These are phyloP conservation scores for Dillenia turbinata DNA, from an alignment of 164 flowering plant species.

Conservation along the genomic window DNA sequence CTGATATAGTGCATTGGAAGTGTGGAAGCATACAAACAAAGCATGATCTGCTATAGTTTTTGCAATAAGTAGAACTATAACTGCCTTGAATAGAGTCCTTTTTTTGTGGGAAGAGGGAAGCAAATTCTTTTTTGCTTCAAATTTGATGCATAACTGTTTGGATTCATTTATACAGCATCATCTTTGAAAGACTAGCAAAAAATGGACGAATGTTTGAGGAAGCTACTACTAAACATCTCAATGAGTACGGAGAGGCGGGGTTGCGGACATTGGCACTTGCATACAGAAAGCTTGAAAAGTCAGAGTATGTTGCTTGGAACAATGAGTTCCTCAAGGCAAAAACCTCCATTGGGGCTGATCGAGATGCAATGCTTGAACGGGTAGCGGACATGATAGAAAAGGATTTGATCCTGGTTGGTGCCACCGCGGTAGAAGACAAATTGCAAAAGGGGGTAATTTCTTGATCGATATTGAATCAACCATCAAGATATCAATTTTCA, in stretches of 20 bases:
- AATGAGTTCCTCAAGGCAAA: constrained; percentile 76
- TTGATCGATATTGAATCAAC: not conserved
- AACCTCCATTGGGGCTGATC: constrained; percentile 72
- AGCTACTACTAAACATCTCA: constrained; percentile 74
- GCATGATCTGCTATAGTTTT: not conserved
- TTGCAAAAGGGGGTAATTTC: constrained; percentile 83
- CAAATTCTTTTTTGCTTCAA: not conserved
- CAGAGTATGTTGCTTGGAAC: constrained; percentile 82
- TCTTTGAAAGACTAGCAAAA: constrained; percentile 79
- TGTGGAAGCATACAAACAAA: not conserved
- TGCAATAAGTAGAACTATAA: too few relatives aligned
- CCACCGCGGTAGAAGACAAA: constrained; percentile 99
- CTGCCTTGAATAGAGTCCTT: too few relatives aligned
- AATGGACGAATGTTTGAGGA: constrained; percentile 71
- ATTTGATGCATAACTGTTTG: not conserved
- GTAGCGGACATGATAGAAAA: constrained; percentile 80
- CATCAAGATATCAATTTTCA: not conserved
- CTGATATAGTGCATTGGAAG: not conserved
- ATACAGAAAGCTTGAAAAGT: constrained; percentile 76
- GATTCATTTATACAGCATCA: constrained; percentile 58
- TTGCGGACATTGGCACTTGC: constrained; percentile 96
- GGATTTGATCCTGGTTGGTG: constrained; percentile 88
- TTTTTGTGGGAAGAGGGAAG: too few relatives aligned
- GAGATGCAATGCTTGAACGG: constrained; percentile 80
- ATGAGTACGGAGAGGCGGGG: constrained; percentile 94